phyloP scores from a whole-genome alignment of 768 basidiomycete species.

The Leccinum imitatum region DNA sequence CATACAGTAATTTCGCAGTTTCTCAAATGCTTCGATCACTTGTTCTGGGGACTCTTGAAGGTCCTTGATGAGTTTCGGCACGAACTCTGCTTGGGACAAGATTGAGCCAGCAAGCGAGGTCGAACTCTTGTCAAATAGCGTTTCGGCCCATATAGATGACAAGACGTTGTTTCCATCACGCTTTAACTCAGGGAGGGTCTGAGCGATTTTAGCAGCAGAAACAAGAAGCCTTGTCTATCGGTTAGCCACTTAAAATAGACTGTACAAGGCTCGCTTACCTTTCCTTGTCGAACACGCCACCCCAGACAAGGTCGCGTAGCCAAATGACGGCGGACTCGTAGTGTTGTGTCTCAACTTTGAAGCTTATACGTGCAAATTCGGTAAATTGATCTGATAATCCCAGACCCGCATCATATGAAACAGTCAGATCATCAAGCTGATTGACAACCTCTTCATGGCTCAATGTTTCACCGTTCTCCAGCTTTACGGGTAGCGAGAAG shows the following conservation, averaged over 20 bases:
- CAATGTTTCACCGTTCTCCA: conserved; percentile 66
- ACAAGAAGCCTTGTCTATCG: conserved; percentile 64
- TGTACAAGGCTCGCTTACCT: conserved; percentile 45
- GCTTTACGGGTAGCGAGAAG: conserved; percentile 82
- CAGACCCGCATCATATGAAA: conserved; percentile 74
- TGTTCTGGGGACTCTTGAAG: conserved; percentile 71
- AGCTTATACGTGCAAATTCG: conserved; percentile 69
- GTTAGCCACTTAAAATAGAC: conserved; percentile 2
- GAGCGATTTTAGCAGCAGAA: conserved; percentile 82
- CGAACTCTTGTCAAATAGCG: conserved; percentile 68
- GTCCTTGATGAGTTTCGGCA: conserved; percentile 69
- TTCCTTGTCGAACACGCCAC: conserved; percentile 74
- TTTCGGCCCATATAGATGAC: conserved; percentile 62
- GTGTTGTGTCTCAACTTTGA: conserved; percentile 80
- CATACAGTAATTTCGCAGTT: conserved; percentile 68
- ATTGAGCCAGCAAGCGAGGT: conserved; percentile 68
- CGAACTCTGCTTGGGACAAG: conserved; percentile 73
- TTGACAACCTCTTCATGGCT: conserved; percentile 90
- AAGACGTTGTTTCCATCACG: conserved; percentile 83
- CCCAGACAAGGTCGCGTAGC: conserved; percentile 79
- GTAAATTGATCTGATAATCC: conserved; percentile 67
- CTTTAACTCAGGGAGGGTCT: conserved; percentile 88
- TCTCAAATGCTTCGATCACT: conserved; percentile 73
- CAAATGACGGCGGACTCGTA: conserved; percentile 85
- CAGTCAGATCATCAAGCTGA: conserved; percentile 86